Percentiles rank a stretch among this genome's conserved stretches.
Evolutionary conservation across 2,329 filamentous ascomycete genomes (phyloP).

Genomic region (Penicillium sp.): DNA sequence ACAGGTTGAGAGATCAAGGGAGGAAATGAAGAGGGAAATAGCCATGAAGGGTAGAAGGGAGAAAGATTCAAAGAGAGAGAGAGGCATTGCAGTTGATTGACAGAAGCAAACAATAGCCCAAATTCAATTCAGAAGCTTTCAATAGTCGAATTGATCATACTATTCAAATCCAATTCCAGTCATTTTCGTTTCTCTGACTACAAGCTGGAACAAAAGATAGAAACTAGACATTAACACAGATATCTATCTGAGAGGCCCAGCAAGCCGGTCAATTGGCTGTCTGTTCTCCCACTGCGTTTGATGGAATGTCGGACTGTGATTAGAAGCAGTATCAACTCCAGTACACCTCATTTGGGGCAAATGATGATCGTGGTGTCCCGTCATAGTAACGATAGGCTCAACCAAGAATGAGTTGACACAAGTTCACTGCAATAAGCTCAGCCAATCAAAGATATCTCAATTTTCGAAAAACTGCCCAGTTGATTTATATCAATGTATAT

Average conservation of each 20-base stretch:
- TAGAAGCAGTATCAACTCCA: no score
- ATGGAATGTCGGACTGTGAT: no score
- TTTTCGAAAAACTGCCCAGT: background rate
- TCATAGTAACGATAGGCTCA: background rate
- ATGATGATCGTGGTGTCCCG: no score
- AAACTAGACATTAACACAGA: no score
- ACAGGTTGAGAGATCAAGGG: background rate
- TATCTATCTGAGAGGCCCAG: no score
- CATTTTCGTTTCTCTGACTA: no score
- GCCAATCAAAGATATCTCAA: background rate
- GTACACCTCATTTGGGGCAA: no score
- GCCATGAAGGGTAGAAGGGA: background rate
- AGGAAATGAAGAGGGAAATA: background rate
- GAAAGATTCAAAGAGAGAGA: background rate
- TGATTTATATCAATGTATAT: no score
- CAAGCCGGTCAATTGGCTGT: no score
- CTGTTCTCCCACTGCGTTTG: no score
- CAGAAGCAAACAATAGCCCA: background rate
- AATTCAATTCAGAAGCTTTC: background rate
- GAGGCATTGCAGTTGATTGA: background rate
- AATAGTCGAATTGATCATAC: background rate
- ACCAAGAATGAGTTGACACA: background rate
- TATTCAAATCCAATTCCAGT: no score
- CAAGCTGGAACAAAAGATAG: no score
- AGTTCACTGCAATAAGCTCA: background rate